Base-by-base conservation (phyloP, 1,139 yeast genomes). In the Candida pseudocylindracea region DNA sequence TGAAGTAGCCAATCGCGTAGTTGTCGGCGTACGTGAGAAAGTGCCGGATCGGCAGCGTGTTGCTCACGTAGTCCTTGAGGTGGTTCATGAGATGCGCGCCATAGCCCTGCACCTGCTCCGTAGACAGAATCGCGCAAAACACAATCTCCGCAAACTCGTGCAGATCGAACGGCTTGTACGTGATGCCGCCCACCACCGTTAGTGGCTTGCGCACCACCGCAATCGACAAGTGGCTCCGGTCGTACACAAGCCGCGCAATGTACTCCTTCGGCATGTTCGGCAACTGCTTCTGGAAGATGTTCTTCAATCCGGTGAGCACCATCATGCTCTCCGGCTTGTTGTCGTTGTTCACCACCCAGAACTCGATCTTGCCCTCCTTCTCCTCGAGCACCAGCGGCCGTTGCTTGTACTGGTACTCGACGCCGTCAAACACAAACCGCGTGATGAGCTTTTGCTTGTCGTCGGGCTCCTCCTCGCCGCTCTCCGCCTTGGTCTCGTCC, bases 61-160 rank as follows among this genome's bases (percentile, higher is more conserved):
- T 78, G 42, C 85, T 63, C 31, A 88, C 96, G 48, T 88, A 88
- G 51, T 88, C 98, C 48, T 88, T 88, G 41, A 88, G 57, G 54
- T 88, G 99, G 52, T 91, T 88, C 99, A 88, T 88, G 46, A 88
- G 53, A 53, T 91, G 98, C 0, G 98, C 98, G 51, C 99, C 99
- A 47, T 88, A 91, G 29, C 98, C 99, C 40, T 94, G 59, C 24
- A 91, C 98, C 55, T 88, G 99, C 49, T 88, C 98, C 0, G 95
- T 81, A 3, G 95, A 81, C 30, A 93, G 76, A 36, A 88, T 88
- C 25, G 99, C 99, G 63, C 95, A 88, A 46, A 88, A 88, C 20
- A 91, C 99, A 55, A 88, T 88, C 52, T 88, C 99, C 1, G 98
- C 99, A 60, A 88, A 91, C 44, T 70, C 75, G 38, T 94, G 66